Percentiles rank a stretch among this genome's conserved stretches.
phyloP scores from a whole-genome alignment of 2,329 filamentous ascomycete species.

The Neofusicoccum umdonicola region DNA sequence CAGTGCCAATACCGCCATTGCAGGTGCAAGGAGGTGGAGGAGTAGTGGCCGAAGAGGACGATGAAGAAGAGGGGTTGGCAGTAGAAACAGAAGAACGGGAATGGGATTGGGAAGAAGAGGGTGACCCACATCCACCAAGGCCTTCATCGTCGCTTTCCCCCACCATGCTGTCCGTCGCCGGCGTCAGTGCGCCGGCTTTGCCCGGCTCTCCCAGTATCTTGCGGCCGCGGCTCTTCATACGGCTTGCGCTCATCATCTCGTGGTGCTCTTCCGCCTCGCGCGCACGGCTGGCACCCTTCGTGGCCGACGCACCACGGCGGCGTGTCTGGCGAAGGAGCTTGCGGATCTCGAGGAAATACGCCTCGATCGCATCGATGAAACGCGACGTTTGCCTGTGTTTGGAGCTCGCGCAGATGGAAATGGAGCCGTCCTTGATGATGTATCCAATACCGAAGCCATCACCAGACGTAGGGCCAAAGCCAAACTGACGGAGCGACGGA shows the following conservation, averaged over 20 bases:
- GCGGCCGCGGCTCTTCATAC: slow-evolving; percentile 70
- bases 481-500: slow-evolving; percentile 89
- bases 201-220: slow-evolving; percentile 62
- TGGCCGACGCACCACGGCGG: slow-evolving; percentile 51
- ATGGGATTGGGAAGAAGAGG: slow-evolving; percentile 22
- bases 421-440: slow-evolving; percentile 93
- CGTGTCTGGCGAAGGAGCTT: slow-evolving; percentile 74
- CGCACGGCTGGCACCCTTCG: slow-evolving; percentile 56
- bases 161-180: slow-evolving; percentile 64
- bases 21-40: not conserved
- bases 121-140: slow-evolving; percentile 75
- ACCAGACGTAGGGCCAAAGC: slow-evolving; percentile 89
- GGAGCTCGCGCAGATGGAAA: slow-evolving; percentile 87
- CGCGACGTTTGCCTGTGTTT: slow-evolving; percentile 92
- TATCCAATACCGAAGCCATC: slow-evolving; percentile 98
- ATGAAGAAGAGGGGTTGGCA: not conserved
- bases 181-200: slow-evolving; percentile 39
- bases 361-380: slow-evolving; percentile 85
- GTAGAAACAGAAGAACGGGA: slow-evolving; percentile 1
- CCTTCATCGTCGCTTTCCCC: slow-evolving; percentile 78
- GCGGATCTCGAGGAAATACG: slow-evolving; percentile 85
- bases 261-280: slow-evolving; percentile 58
- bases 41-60: not conserved
- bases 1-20: not conserved
- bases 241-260: slow-evolving; percentile 33